A percentile compares a stretch with the other conserved stretches of the same genome.
These are phyloP conservation scores for Neurospora cerealis DNA, from an alignment of 495 filamentous ascomycete genomes.

Conservation along the genomic window DNA sequence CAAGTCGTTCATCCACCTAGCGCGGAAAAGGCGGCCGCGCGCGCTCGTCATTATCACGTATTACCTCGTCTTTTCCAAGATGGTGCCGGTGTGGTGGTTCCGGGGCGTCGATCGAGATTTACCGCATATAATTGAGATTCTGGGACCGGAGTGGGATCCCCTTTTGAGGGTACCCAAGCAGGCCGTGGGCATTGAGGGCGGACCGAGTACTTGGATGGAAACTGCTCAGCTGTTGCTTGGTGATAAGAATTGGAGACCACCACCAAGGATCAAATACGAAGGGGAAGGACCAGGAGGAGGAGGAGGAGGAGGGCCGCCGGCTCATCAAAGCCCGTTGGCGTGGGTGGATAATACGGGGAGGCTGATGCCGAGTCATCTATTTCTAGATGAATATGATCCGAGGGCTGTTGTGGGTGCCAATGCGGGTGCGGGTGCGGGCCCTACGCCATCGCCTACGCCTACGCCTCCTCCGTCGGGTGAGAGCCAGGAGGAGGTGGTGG, in stretches of 20 bases:
- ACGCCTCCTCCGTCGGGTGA: neutral
- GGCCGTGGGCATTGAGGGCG: constrained; percentile 9
- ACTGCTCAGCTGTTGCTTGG: constrained; percentile 26
- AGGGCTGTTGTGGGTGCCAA: neutral
- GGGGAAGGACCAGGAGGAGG: neutral
- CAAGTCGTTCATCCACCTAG: constrained; percentile 39
- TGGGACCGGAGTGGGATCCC: constrained; percentile 26
- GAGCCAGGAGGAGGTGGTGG: neutral
- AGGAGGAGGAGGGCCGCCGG: neutral
- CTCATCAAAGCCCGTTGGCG: neutral
- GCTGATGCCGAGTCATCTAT: neutral
- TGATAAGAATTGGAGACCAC: constrained; percentile 24
- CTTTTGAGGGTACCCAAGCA: constrained; percentile 27
- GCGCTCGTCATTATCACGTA: constrained; percentile 42
- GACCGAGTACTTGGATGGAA: constrained; percentile 6
- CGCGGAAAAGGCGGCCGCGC: constrained; percentile 40
- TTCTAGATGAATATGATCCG: neutral
- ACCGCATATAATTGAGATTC: constrained; percentile 22
- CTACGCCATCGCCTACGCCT: neutral
- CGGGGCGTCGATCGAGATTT: constrained; percentile 31
- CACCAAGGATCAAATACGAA: constrained; percentile 8
- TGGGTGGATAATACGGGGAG: neutral
- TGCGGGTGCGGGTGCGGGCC: neutral
- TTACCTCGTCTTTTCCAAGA: constrained; percentile 34
- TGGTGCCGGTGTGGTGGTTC: constrained; percentile 33